Evolutionary conservation across 495 filamentous ascomycete genomes (phyloP).

Genomic region (Articulospora tetracladia): DNA sequence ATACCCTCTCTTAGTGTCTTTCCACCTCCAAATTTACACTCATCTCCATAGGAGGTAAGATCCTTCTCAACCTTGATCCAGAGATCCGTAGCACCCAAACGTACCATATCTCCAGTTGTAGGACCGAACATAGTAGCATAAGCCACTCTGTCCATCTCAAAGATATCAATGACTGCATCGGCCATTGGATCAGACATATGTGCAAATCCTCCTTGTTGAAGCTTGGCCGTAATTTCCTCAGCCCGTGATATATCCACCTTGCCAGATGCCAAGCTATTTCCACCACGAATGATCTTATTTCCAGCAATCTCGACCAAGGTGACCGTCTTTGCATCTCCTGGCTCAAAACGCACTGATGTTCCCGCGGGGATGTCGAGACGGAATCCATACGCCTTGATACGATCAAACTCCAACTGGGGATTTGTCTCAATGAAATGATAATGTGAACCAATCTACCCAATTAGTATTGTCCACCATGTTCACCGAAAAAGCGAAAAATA

Average conservation of each 20-base stretch:
- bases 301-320: slow-evolving; percentile 88
- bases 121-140: slow-evolving; percentile 93
- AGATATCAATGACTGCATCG: slow-evolving; percentile 55
- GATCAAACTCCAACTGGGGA: slow-evolving; percentile 86
- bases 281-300: slow-evolving; percentile 75
- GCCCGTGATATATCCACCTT: slow-evolving; percentile 55
- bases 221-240: slow-evolving; percentile 60
- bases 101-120: slow-evolving; percentile 78
- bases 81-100: slow-evolving; percentile 80
- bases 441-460: slow-evolving; percentile 73
- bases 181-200: slow-evolving; percentile 63
- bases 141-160: slow-evolving; percentile 68
- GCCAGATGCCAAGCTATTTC: slow-evolving; percentile 76
- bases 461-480: neutral
- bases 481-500: slow-evolving; percentile 27
- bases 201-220: slow-evolving; percentile 71
- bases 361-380: slow-evolving; percentile 88
- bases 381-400: slow-evolving; percentile 77
- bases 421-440: slow-evolving; percentile 97
- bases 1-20: slow-evolving; percentile 95
- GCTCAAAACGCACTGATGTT: slow-evolving; percentile 92
- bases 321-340: slow-evolving; percentile 92
- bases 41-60: slow-evolving; percentile 80
- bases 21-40: slow-evolving; percentile 93
- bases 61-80: slow-evolving; percentile 95